Evolutionary conservation across 768 basidiomycete species (phyloP), one percentile per base, ranked within the genome.

Genomic region (Phylloporus sp.): DNA sequence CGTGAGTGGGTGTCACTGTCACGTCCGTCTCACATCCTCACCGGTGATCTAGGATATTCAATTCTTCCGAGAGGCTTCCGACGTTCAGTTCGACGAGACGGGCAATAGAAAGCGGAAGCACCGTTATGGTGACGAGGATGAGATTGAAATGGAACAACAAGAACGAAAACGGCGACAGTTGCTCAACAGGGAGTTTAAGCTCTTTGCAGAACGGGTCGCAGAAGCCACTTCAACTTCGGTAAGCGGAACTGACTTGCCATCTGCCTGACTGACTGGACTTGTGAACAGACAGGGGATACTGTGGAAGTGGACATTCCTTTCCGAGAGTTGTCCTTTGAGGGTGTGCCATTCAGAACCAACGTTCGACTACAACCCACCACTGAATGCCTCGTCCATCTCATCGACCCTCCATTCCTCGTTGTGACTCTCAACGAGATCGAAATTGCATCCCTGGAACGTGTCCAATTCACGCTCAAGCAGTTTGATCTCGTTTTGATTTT

Each of bases 41-140:
- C 31, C 10, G 18, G 38, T 38, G 43, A 38, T 43, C 18, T 51
- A 95, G 89, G 96, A 99, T 65, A 81, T 98, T 6, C 96, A 98
- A 79, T 97, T 99, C 67, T 93, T 89, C 73, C 88, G 95, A 9
- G 96, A 98, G 70, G 95, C 94, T 7, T 90, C 91, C 0, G 96
- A 99, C 55, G 90, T 95, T 23, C 90, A 94, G 53, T 97, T 98
- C 60, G 96, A 99, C 60, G 96, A 99, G 67, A 98, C 96, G 1
- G 96, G 96, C n/a, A 98, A 98, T 59, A 80, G 94, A 56, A 98
- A 98, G 68, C 81, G 95, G 44, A 93, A 96, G 66, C 89, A 93
- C 58, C 81, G 95, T 45, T 97, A 97, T 60, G 93, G 93, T 23
- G 96, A 98, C 60, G 96, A 99, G 65, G 96, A 99, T 63, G 96